Conservation (phyloP, 225 moss, liverwort and hornwort species). For the Asterella californica region DNA sequence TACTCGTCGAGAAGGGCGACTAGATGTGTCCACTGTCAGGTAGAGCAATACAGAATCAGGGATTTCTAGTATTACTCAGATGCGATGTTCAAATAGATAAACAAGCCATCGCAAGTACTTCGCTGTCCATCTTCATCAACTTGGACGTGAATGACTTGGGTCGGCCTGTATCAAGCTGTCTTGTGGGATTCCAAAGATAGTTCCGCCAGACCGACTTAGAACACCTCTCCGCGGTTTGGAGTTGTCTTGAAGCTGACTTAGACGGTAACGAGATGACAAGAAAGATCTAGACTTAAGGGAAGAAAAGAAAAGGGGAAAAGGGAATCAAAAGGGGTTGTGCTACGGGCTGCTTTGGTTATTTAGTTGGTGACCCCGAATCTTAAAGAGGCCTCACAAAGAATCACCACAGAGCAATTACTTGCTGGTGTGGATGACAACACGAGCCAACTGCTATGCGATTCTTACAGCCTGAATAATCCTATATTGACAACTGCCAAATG, state of each 20-base stretch:
- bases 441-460: conserved; percentile 15
- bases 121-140: not conserved
- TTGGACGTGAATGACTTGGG: not conserved
- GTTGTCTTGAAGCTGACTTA: not conserved
- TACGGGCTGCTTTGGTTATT: conserved; percentile 3
- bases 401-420: conserved; percentile 8
- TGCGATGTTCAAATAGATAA: not conserved
- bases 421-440: conserved; percentile 4
- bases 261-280: not conserved
- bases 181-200: not conserved
- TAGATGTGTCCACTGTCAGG: not conserved
- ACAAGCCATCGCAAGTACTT: not conserved
- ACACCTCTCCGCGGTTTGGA: not conserved
- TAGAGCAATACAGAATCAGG: not conserved
- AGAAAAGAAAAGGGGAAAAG: not conserved
- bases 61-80: not conserved
- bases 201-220: not conserved
- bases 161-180: not conserved
- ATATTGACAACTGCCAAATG: conserved; percentile 21
- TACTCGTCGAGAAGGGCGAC: not conserved
- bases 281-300: not conserved
- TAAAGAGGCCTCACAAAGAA: conserved; percentile 3
- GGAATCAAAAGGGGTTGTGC: not conserved
- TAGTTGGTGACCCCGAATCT: not conserved
- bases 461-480: conserved; percentile 14